These are phyloP conservation scores for Arabidopsis arenosa DNA, from an alignment of 345 rosid species.

Conservation along the genomic window DNA sequence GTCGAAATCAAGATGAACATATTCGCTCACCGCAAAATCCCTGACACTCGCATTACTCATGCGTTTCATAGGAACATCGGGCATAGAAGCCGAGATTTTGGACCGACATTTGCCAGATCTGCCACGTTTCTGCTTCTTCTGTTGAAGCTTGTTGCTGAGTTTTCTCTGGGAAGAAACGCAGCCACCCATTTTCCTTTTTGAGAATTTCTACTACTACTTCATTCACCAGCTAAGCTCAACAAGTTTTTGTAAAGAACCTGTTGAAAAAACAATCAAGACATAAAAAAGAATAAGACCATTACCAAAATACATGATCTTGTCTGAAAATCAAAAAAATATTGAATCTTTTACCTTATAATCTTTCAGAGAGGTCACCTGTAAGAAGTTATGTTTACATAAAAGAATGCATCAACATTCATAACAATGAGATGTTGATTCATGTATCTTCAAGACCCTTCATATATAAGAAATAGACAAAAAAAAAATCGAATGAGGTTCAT, in stretches of 20 bases:
- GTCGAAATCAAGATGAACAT: slow-evolving; percentile 62
- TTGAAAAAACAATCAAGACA: slow-evolving; percentile 23
- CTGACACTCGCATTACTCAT: slow-evolving; percentile 56
- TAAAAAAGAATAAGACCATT: slow-evolving; percentile 6
- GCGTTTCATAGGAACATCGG: slow-evolving; percentile 51
- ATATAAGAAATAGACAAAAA: not conserved
- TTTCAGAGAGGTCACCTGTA: slow-evolving; percentile 36
- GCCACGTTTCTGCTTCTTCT: slow-evolving; percentile 37
- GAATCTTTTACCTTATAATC: not conserved
- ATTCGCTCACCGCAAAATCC: slow-evolving; percentile 59
- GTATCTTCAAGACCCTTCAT: slow-evolving; percentile 45
- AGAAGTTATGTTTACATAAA: slow-evolving; percentile 20
- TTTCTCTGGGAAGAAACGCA: slow-evolving; percentile 60
- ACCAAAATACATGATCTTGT: slow-evolving; percentile 13
- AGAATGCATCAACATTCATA: slow-evolving; percentile 38
- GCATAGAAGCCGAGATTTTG: slow-evolving; percentile 53
- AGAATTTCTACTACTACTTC: slow-evolving; percentile 12
- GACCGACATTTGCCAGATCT: slow-evolving; percentile 50
- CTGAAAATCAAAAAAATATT: slow-evolving; percentile 14
- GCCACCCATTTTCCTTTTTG: slow-evolving; percentile 62
- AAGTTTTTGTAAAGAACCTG: not conserved
- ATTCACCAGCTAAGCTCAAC: slow-evolving; percentile 30
- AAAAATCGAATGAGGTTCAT: not conserved
- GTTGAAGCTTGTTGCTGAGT: slow-evolving; percentile 30
- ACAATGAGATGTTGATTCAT: slow-evolving; percentile 41